Evolutionary conservation across 164 flowering plant species (phyloP), one percentile per base, ranked within the genome.

Genomic region (Litsea cubeba): DNA sequence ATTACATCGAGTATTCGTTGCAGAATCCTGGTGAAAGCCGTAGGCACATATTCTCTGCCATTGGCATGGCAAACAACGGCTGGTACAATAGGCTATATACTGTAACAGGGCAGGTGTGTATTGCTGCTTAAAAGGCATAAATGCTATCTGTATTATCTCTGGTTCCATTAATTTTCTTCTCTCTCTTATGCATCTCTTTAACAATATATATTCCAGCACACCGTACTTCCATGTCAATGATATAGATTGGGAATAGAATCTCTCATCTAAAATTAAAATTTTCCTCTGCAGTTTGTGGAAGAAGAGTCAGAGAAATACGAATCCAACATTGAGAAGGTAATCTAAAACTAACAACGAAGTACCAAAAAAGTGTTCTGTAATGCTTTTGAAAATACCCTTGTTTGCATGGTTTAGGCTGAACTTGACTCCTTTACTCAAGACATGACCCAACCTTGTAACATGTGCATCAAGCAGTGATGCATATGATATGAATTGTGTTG

Each of bases 71-170:
- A 70, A 72, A 85, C 50, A 92, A 89, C 76, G 97, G 97, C 65
- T 88, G 92, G 90, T 88, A 88, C 82, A 95, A 93, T 82, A 88
- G 96, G 73, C 83, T 95, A 49, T 93, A 88, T 73, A 93, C 99
- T 5, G 90, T 95, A 32, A 95, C 99, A 20, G 99, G 98, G 72
- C 99, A 95, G 98, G 99, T 93, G 20, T 12, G 74, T 75, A 5
- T 68, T 30, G 69, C 18, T 6, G 20, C 60, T 17, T 18, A 25
- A 18, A 28, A 40, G 7, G 20, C 69, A 20, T 18, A 68, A 22
- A 23, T 64, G 68, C 12, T 26, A 64, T 23, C 40, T 49, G 25
- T 14, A 5, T n/a, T 46, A 5, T 62, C 23, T 24, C 23, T 5
- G 30, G 2, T 22, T 22, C 12, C 66, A 63, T 63, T 63, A 58